Evolutionary conservation across 352 stramenopile species (phyloP).

Genomic region (Phytophthora vignae): DNA sequence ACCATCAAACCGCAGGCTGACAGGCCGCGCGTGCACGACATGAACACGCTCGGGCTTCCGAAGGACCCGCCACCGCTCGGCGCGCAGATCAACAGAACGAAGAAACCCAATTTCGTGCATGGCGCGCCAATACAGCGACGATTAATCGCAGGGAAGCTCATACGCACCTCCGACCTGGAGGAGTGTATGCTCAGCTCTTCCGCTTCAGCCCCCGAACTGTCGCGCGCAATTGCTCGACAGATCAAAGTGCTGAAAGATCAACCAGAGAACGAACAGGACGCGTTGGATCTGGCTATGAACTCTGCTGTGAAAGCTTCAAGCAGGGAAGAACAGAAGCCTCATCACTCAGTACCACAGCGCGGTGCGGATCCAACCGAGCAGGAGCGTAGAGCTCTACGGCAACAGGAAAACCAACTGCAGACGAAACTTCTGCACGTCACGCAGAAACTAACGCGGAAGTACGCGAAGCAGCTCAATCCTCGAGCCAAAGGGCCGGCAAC

Average conservation of each 20-base stretch:
- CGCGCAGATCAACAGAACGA: conserved; percentile 4
- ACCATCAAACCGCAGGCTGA: conserved; percentile 12
- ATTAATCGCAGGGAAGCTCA: conserved; percentile 51
- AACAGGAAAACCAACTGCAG: conserved; percentile 53
- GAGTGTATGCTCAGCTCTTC: conserved; percentile 23
- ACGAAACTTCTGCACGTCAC: conserved; percentile 63
- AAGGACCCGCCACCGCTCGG: conserved; percentile 32
- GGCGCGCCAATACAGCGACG: conserved; percentile 46
- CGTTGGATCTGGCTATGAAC: conserved; percentile 20
- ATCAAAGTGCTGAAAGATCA: conserved; percentile 30
- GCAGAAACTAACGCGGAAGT: conserved; percentile 79
- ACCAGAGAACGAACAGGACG: conserved; percentile 19
- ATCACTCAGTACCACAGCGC: not conserved
- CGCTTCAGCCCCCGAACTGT: conserved; percentile 36
- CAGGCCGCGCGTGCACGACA: conserved; percentile 36
- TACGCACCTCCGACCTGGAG: conserved; percentile 33
- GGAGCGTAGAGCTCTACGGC: conserved; percentile 35
- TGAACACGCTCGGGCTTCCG: conserved; percentile 50
- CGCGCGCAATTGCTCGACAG: conserved; percentile 27
- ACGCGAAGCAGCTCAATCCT: conserved; percentile 58
- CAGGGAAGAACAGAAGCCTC: not conserved
- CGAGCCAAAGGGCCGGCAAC: conserved; percentile 18
- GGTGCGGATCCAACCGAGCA: conserved; percentile 21
- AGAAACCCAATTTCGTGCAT: conserved; percentile 41
- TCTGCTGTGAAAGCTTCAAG: not conserved